phyloP scores from a whole-genome alignment of 441 rosid species.

The Croton setiger region DNA sequence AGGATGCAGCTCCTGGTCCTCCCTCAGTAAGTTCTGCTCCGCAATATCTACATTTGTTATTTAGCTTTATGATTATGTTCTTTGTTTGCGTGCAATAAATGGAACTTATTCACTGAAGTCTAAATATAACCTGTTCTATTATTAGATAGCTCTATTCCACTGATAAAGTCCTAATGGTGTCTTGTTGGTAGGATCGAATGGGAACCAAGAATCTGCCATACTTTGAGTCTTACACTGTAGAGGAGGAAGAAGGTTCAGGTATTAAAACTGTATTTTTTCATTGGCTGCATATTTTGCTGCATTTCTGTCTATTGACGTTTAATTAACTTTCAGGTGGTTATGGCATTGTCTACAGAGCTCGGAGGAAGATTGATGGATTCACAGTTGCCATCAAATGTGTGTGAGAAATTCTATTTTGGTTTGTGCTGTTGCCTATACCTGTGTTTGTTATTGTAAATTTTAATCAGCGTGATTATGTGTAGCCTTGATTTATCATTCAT shows the following conservation, averaged over 20 bases:
- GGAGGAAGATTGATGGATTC: slow-evolving; percentile 61
- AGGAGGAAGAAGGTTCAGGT: slow-evolving; percentile 92
- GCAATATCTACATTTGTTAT: slow-evolving; percentile 1
- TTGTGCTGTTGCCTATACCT: background rate
- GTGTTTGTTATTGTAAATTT: background rate
- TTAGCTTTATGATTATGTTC: background rate
- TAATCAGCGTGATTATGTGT: background rate
- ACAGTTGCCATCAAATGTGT: slow-evolving; percentile 88
- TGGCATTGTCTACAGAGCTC: slow-evolving; percentile 84
- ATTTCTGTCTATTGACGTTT: slow-evolving; percentile 4
- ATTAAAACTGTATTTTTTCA: slow-evolving; percentile 17
- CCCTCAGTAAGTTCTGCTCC: slow-evolving; percentile 30
- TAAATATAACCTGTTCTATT: background rate
- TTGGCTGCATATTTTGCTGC: background rate
- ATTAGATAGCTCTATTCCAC: background rate
- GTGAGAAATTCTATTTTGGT: slow-evolving; percentile 24
- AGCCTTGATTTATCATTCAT: background rate
- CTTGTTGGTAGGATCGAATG: slow-evolving; percentile 49
- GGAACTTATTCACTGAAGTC: slow-evolving; percentile 1
- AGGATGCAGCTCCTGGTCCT: slow-evolving; percentile 19
- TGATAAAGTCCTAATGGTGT: slow-evolving; percentile 20
- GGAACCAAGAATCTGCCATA: slow-evolving; percentile 47
- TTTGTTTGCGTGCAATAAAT: background rate
- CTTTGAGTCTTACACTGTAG: slow-evolving; percentile 70
- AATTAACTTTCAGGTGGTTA: slow-evolving; percentile 73